A percentile compares a stretch with the other conserved stretches of the same genome.
phyloP scores from a whole-genome alignment of 2,329 filamentous ascomycete species.

The Pyrenophora graminea region DNA sequence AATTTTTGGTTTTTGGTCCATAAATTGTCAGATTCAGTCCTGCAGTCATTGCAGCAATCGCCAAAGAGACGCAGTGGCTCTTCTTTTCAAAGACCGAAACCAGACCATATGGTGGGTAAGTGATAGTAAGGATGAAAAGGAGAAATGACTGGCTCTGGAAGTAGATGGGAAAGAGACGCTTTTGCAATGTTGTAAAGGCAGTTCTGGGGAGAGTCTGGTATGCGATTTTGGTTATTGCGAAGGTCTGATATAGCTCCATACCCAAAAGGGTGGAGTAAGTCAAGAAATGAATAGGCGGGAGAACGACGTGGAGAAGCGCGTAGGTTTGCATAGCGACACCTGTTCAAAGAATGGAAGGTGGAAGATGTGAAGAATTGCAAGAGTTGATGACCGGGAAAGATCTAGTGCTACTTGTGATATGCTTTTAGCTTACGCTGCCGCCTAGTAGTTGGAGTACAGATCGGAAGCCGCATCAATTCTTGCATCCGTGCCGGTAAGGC shows the following conservation, averaged over 20 bases:
- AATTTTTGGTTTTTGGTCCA: conserved; percentile 40
- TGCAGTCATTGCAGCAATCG: conserved; percentile 37
- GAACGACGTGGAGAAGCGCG: neutral
- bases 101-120: conserved; percentile 41
- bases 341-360: no score
- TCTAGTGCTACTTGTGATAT: neutral
- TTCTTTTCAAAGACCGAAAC: conserved; percentile 29
- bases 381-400: neutral
- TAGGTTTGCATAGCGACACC: neutral
- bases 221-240: conserved; percentile 49
- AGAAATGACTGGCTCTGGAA: conserved; percentile 47
- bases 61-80: conserved; percentile 33
- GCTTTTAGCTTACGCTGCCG: conserved; percentile 7
- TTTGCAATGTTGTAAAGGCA: conserved; percentile 48
- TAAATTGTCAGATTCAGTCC: conserved; percentile 45
- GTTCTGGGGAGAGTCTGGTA: conserved; percentile 42
- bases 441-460: neutral
- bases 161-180: conserved; percentile 48
- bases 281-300: conserved; percentile 45
- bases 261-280: conserved; percentile 49
- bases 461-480: neutral
- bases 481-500: neutral
- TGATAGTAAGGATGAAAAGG: conserved; percentile 40
- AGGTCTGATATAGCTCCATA: conserved; percentile 48
- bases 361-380: neutral